Evolutionary conservation across 2,329 filamentous ascomycete species (phyloP).

Genomic region (Chrysoporthe puriensis): DNA sequence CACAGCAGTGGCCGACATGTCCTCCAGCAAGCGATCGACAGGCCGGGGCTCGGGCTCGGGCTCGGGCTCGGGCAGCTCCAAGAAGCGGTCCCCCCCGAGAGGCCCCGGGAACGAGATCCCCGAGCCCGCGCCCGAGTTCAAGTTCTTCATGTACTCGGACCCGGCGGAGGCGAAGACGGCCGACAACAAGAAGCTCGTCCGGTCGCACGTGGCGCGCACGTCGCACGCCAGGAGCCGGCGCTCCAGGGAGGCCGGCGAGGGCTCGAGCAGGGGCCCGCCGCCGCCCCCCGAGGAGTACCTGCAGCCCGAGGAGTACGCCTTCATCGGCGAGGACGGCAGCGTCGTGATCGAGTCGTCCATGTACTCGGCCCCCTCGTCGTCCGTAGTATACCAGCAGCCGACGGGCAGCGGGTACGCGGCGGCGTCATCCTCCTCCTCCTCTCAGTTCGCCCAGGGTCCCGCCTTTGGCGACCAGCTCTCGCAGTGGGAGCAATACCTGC

Average conservation of each 20-base stretch:
- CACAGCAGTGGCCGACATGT: background rate
- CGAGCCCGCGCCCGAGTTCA: constrained; percentile 5
- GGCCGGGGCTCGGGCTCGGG: background rate
- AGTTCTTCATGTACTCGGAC: constrained; percentile 27
- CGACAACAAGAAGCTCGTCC: constrained; percentile 22
- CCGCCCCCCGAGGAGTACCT: background rate
- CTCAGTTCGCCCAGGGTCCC: background rate
- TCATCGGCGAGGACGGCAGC: background rate
- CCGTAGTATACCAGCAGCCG: background rate
- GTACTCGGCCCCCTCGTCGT: background rate
- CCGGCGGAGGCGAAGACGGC: constrained; percentile 17
- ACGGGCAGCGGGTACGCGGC: too few species aligned
- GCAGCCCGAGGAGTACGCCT: background rate
- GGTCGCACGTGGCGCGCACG: constrained; percentile 22
- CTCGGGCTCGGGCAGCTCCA: background rate
- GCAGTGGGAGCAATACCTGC: constrained; percentile 5
- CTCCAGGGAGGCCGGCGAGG: constrained; percentile 6
- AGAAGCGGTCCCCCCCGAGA: too few species aligned
- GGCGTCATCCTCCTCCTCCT: background rate
- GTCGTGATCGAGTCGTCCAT: background rate
- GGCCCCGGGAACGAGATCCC: background rate
- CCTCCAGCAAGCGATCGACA: background rate
- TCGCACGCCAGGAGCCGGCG: constrained; percentile 20
- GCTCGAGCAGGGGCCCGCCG: background rate
- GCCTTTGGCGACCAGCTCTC: constrained; percentile 5